These are phyloP conservation scores for Isatis tinctoria DNA, from an alignment of 345 rosid species.

Conservation along the genomic window DNA sequence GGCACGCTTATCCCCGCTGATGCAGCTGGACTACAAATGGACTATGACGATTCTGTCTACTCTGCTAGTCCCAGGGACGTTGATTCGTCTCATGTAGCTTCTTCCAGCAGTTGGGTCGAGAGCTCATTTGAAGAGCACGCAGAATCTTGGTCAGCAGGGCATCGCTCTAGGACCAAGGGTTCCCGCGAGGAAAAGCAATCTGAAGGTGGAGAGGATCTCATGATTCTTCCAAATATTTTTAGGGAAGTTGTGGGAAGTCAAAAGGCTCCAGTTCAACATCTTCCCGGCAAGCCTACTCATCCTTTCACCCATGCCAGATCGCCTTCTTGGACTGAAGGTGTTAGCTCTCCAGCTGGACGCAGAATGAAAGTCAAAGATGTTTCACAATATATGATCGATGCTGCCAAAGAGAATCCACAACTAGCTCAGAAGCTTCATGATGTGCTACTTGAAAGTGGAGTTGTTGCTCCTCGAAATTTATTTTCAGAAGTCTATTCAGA, in stretches of 20 bases:
- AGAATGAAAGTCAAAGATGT: slow-evolving; percentile 95
- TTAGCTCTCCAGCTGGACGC: slow-evolving; percentile 75
- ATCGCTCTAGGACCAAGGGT: slow-evolving; percentile 41
- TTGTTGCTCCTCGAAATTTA: slow-evolving; percentile 78
- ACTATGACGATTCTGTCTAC: slow-evolving; percentile 54
- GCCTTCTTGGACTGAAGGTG: slow-evolving; percentile 99
- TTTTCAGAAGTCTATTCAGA: slow-evolving; percentile 63
- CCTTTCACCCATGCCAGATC: slow-evolving; percentile 62
- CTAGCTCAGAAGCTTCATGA: slow-evolving; percentile 90
- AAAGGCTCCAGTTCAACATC: slow-evolving; percentile 31
- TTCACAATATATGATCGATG: slow-evolving; percentile 91
- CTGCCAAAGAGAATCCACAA: slow-evolving; percentile 91
- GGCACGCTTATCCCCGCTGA: slow-evolving; percentile 95
- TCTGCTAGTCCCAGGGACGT: slow-evolving; percentile 67
- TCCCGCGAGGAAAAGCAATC: slow-evolving; percentile 37
- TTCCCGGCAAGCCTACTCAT: slow-evolving; percentile 45
- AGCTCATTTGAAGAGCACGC: slow-evolving; percentile 66
- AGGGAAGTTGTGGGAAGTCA: slow-evolving; percentile 27
- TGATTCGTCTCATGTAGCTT: slow-evolving; percentile 57
- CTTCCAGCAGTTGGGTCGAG: slow-evolving; percentile 62
- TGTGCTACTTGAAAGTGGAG: slow-evolving; percentile 91
- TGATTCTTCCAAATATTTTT: slow-evolving; percentile 24
- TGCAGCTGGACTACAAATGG: slow-evolving; percentile 61
- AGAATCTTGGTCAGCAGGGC: slow-evolving; percentile 49
- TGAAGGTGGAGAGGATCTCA: slow-evolving; percentile 38